These are phyloP conservation scores for Malus domestica DNA, from an alignment of 306 rosid genomes.

Conservation along the genomic window DNA sequence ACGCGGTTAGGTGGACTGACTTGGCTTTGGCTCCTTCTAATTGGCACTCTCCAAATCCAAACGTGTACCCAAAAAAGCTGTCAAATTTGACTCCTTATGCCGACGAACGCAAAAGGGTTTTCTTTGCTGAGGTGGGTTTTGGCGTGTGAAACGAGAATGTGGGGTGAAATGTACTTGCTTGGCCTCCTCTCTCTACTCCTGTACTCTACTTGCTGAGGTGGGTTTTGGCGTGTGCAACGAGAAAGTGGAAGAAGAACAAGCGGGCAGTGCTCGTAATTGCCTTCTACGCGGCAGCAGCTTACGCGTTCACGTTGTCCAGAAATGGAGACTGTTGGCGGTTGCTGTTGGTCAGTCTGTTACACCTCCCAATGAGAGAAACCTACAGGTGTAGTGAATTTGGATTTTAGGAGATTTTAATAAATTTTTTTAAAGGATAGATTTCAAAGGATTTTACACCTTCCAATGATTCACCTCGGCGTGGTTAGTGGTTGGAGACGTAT, in stretches of 20 bases:
- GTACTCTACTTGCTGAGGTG: neutral
- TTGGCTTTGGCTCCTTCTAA: conserved; percentile 9
- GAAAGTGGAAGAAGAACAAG: neutral
- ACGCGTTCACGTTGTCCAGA: neutral
- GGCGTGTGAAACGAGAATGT: neutral
- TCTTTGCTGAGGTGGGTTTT: neutral
- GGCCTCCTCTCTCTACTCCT: neutral
- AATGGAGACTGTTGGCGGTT: neutral
- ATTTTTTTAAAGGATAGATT: too few relatives aligned
- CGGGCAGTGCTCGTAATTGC: neutral
- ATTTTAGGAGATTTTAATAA: too few relatives aligned
- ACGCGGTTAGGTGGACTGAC: conserved; percentile 10
- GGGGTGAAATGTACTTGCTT: neutral
- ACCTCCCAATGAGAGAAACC: too few relatives aligned
- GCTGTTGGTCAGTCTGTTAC: neutral
- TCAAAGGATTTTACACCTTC: neutral
- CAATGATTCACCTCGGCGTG: too few relatives aligned
- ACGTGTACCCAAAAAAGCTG: neutral
- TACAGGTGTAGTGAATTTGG: too few relatives aligned
- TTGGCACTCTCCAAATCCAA: neutral
- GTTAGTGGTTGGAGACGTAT: fast-evolving
- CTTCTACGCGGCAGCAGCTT: neutral
- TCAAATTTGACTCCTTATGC: neutral
- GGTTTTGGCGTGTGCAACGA: too few relatives aligned
- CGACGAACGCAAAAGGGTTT: neutral